These are phyloP conservation scores for Penicillium occitanis DNA, from an alignment of 2,329 filamentous ascomycete genomes.

Conservation along the genomic window DNA sequence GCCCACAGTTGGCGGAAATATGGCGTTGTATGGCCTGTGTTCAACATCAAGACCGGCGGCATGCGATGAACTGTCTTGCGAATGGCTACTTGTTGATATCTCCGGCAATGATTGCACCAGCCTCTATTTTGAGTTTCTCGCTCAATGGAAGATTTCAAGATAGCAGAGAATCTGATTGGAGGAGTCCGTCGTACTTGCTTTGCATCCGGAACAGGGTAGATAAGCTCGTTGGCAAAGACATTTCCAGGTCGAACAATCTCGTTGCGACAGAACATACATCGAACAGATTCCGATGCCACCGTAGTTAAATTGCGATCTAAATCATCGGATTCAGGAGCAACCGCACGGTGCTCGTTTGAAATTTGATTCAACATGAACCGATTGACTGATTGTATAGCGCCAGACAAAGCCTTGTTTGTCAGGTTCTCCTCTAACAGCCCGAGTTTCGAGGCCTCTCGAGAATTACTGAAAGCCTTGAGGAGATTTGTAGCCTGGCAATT, in stretches of 20 bases:
- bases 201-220: conserved; percentile 66
- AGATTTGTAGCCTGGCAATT: conserved; percentile 97
- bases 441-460: conserved; percentile 73
- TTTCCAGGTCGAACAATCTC: conserved; percentile 79
- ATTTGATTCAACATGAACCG: conserved; percentile 84
- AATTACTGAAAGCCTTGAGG: conserved; percentile 80
- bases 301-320: conserved; percentile 66
- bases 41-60: conserved; percentile 84
- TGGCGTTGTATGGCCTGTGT: conserved; percentile 70
- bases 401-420: conserved; percentile 69
- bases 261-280: conserved; percentile 82
- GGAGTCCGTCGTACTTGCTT: conserved; percentile 53
- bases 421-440: conserved; percentile 83
- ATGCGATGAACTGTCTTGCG: conserved; percentile 79
- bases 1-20: conserved; percentile 77
- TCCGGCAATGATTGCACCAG: conserved; percentile 88
- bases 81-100: conserved; percentile 84
- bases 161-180: conserved; percentile 71
- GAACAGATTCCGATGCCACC: conserved; percentile 57
- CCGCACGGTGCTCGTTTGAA: conserved; percentile 69
- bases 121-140: conserved; percentile 83
- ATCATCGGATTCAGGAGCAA: conserved; percentile 60
- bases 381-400: conserved; percentile 82
- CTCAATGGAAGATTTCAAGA: conserved; percentile 90
- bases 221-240: conserved; percentile 79